These are phyloP conservation scores for Mucor mucedo DNA, from an alignment of 371 early-diverging fungal species.

Conservation along the genomic window DNA sequence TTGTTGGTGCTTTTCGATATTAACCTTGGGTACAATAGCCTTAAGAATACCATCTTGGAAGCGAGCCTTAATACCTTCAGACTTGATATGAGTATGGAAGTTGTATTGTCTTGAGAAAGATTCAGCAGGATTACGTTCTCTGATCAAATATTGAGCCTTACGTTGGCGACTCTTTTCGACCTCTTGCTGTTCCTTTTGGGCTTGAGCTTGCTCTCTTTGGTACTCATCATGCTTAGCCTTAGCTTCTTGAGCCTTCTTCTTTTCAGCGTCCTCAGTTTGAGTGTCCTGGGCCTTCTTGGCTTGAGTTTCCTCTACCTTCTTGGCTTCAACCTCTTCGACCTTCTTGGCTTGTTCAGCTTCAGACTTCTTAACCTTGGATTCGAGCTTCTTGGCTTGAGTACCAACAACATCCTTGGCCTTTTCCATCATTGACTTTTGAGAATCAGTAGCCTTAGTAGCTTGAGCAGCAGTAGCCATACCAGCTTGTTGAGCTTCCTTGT, in stretches of 20 bases:
- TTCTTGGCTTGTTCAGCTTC: neutral
- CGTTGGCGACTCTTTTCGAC: neutral
- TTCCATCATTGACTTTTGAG: neutral
- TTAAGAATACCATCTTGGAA: conserved; percentile 34
- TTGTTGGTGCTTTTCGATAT: neutral
- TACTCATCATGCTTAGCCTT: neutral
- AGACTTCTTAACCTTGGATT: neutral
- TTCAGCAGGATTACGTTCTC: conserved; percentile 30
- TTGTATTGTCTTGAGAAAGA: conserved; percentile 26
- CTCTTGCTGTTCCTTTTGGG: no score
- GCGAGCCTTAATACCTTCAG: conserved; percentile 28
- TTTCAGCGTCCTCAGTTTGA: neutral
- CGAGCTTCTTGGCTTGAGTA: neutral
- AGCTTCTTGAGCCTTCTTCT: neutral
- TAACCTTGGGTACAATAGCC: conserved; percentile 29
- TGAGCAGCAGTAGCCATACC: neutral
- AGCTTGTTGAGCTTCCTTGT: neutral
- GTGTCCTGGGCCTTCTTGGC: neutral
- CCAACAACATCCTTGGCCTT: neutral
- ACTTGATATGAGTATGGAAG: conserved; percentile 28
- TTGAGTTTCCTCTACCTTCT: neutral
- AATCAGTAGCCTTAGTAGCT: no score
- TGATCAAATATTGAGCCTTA: conserved; percentile 38
- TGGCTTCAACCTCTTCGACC: neutral
- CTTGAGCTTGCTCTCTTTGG: no score